Evolutionary conservation across 2,329 filamentous ascomycete species (phyloP).

Genomic region (Sclerotinia subarctica): DNA sequence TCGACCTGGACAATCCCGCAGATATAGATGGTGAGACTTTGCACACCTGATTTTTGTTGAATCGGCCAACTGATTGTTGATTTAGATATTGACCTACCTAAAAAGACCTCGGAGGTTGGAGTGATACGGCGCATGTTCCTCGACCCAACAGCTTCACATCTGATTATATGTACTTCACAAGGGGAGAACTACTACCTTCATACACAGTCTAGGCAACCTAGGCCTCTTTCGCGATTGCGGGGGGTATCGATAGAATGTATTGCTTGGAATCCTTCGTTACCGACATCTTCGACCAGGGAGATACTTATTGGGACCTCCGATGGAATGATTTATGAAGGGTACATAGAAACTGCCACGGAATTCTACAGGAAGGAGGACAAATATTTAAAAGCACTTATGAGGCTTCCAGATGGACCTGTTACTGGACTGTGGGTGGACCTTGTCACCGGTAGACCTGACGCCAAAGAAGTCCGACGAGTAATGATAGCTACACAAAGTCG

Average conservation of each 20-base stretch:
- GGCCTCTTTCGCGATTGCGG: constrained; percentile 75
- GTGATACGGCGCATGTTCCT: constrained; percentile 96
- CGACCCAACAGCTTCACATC: constrained; percentile 91
- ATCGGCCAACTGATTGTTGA: constrained; percentile 14
- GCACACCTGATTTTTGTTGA: neutral
- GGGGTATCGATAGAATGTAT: constrained; percentile 85
- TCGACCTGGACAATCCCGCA: constrained; percentile 87
- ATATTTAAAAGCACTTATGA: constrained; percentile 81
- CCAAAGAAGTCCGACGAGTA: constrained; percentile 68
- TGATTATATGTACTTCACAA: constrained; percentile 84
- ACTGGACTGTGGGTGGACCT: constrained; percentile 83
- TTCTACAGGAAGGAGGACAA: constrained; percentile 95
- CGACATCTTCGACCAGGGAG: constrained; percentile 90
- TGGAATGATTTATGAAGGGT: constrained; percentile 91
- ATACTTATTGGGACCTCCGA: constrained; percentile 90
- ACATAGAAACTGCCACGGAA: constrained; percentile 89
- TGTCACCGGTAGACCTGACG: constrained; percentile 52
- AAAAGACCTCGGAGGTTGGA: constrained; percentile 85
- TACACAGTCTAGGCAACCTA: constrained; percentile 85
- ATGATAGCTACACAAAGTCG: constrained; percentile 75
- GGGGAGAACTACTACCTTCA: constrained; percentile 98
- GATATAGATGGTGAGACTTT: constrained; percentile 77
- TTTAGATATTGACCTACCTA: constrained; percentile 91
- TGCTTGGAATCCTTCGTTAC: constrained; percentile 90
- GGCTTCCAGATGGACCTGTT: constrained; percentile 75